Conservation (phyloP, 345 rosid species). For the Aegle marmelos region DNA sequence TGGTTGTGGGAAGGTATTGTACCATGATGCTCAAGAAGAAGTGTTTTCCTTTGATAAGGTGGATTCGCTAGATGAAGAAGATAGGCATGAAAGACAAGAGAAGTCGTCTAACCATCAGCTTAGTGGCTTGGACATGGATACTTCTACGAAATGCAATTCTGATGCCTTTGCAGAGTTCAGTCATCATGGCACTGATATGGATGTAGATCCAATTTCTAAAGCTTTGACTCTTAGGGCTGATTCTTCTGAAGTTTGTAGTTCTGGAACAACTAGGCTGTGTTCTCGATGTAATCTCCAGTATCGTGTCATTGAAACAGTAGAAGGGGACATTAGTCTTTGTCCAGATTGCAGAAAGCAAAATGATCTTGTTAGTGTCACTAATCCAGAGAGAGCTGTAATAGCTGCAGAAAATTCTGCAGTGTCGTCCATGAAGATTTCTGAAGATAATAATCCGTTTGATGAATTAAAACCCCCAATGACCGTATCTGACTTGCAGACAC, state of each 20-base stretch:
- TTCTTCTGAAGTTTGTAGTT: constrained; percentile 39
- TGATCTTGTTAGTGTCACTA: constrained; percentile 24
- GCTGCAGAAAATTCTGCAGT: constrained; percentile 25
- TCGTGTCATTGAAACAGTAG: constrained; percentile 35
- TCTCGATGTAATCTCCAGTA: constrained; percentile 59
- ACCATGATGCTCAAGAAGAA: constrained; percentile 53
- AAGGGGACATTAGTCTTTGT: constrained; percentile 54
- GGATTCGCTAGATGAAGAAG: constrained; percentile 40
- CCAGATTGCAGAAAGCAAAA: constrained; percentile 59
- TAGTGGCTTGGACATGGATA: constrained; percentile 36
- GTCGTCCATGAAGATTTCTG: constrained; percentile 26
- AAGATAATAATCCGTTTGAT: constrained; percentile 28
- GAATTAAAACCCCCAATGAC: constrained; percentile 26
- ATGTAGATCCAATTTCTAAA: constrained; percentile 43
- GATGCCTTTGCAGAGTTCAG: constrained; percentile 40
- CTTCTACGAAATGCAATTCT: constrained; percentile 36
- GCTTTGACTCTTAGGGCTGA: constrained; percentile 35
- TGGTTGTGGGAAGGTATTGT: constrained; percentile 37
- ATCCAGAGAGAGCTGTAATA: constrained; percentile 27
- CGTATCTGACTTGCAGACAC: constrained; percentile 25
- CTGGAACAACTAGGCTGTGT: constrained; percentile 47
- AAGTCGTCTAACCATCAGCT: constrained; percentile 36
- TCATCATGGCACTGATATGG: constrained; percentile 36
- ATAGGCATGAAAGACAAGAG: constrained; percentile 36
- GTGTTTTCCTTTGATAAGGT: constrained; percentile 54